Base-by-base conservation (phyloP, 2,329 filamentous ascomycete species). In the Aspergillus flavus region DNA sequence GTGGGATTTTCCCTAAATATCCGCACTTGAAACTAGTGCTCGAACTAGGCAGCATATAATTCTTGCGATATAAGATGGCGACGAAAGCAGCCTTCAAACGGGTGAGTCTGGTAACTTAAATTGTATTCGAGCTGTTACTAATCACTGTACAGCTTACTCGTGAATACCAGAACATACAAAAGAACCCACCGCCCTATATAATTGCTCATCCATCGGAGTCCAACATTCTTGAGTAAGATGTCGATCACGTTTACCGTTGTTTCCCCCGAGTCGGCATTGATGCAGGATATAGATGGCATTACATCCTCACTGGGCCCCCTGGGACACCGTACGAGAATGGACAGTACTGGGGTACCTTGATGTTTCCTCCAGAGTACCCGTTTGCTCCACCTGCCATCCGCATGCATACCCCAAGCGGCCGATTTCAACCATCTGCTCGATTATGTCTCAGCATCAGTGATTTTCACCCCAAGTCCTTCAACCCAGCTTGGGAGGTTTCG, bases 381-480 rank as follows among this genome's bases (percentile, higher is more conserved):
- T 99, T 97, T 79, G 94, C 94, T 14, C 95, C 95, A 36, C 95
- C 95, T 5, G 93, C 95, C 2, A 99, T 99, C 79, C 93, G 94
- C 75, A 99, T 99, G 95, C 95, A 98, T 83, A 99, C 95, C 0
- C 95, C 95, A 1, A 94, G 91, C 14, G 95, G 95, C 63, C 92
- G 95, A 74, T 99, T 99, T 81, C 93, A 97, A 77, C 93, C 94
- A 2, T 95, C 91, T 1, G 94, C 93, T 16, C 88, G 95, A 57
- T 87, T 99, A 26, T 99, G 95, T 74, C 89, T 99, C 55, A 96
- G 92, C 75, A 99, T 99, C 73, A 94, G 90, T 72, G 95, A 99
- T 76, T 99, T 98, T 80, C 95, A 99, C 76, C 95, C 95, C 4
- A 96, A 96, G 78, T 94, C 91, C 32, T 99, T 98, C 84, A 99